A percentile compares a stretch with the other conserved stretches of the same genome.
These are phyloP conservation scores for Schizophyllum commune DNA, from an alignment of 1,284 basidiomycete species.

Conservation along the genomic window DNA sequence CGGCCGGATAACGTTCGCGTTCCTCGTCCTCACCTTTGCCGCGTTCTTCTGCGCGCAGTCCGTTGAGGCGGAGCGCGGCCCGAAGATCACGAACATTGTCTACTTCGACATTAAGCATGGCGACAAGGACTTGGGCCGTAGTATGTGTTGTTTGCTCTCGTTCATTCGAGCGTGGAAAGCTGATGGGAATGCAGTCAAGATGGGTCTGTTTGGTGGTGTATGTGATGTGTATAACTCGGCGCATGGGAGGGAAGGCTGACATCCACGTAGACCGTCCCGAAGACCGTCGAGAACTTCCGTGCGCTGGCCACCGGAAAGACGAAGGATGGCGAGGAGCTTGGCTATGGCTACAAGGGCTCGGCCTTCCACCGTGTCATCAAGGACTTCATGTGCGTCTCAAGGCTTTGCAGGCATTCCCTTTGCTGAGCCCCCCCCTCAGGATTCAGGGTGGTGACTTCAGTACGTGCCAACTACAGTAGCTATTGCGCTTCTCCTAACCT, in stretches of 20 bases:
- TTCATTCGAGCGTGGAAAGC: not conserved
- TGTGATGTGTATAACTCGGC: constrained; percentile 15
- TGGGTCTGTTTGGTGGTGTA: constrained; percentile 81
- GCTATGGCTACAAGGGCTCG: constrained; percentile 84
- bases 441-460: constrained; percentile 94
- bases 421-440: constrained; percentile 25
- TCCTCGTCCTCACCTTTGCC: constrained; percentile 56
- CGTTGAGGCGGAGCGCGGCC: constrained; percentile 71
- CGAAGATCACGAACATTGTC: constrained; percentile 85
- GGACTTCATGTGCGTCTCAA: constrained; percentile 78
- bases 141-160: constrained; percentile 37
- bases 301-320: constrained; percentile 75
- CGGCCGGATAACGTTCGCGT: constrained; percentile 50
- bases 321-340: constrained; percentile 71
- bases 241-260: too few relatives aligned
- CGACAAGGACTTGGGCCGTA: constrained; percentile 72
- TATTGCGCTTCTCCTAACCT: not conserved
- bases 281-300: constrained; percentile 96
- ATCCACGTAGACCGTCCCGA: constrained; percentile 78
- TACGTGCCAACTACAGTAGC: constrained; percentile 23
- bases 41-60: constrained; percentile 63
- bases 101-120: constrained; percentile 94
- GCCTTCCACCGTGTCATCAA: constrained; percentile 98
- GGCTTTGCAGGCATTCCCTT: not conserved
- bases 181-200: constrained; percentile 44